phyloP scores from a whole-genome alignment of 345 rosid species.

The Eutrema yunnanense region DNA sequence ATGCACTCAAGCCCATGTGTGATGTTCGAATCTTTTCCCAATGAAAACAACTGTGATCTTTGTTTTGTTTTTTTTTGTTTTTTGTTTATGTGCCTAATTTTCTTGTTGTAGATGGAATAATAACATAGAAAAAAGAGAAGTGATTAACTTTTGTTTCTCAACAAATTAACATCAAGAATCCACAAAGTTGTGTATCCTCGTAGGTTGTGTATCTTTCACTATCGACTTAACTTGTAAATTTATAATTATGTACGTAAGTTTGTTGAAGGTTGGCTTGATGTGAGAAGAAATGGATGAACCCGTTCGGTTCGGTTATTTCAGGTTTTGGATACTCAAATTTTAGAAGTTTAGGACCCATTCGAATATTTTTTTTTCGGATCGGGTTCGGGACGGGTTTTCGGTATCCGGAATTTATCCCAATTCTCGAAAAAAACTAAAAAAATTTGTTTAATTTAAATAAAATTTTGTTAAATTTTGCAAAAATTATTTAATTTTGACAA shows the following conservation, averaged over 20 bases:
- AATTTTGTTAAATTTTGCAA: too few relatives aligned
- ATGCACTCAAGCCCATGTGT: conserved; percentile 22
- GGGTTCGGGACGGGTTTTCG: too few relatives aligned
- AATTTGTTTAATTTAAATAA: too few relatives aligned
- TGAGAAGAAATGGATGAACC: not conserved
- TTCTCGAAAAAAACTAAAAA: too few relatives aligned
- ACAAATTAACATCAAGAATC: conserved; percentile 7
- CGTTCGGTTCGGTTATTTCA: too few relatives aligned
- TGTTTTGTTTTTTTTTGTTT: not conserved
- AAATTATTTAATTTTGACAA: too few relatives aligned
- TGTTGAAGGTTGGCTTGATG: conserved; percentile 9
- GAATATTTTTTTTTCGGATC: too few relatives aligned
- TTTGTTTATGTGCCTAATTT: not conserved
- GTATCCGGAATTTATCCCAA: too few relatives aligned
- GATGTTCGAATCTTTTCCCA: conserved; percentile 26
- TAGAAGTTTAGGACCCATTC: too few relatives aligned
- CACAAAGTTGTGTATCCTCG: not conserved
- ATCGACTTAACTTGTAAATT: not conserved
- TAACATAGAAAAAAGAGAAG: conserved; percentile 12
- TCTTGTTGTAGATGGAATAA: conserved; percentile 23
- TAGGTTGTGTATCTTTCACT: not conserved
- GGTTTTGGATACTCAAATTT: too few relatives aligned
- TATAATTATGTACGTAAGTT: not conserved
- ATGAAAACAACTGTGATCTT: conserved; percentile 2
- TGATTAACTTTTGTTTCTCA: conserved; percentile 8